Conservation (phyloP, 108 stramenopile genomes). For the Cyclotella sp. region DNA sequence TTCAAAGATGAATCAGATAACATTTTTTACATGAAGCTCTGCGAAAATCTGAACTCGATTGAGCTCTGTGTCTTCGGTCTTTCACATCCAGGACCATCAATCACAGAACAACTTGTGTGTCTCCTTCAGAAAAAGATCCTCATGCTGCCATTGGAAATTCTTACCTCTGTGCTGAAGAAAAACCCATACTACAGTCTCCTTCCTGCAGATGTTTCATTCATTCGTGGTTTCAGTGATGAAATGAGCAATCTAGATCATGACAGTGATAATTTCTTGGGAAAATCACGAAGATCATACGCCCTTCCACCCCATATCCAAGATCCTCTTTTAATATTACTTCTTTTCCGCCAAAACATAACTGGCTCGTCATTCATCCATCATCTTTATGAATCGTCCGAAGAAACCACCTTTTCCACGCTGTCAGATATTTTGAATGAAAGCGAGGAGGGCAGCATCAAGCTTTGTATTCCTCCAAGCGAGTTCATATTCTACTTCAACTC, state of each 20-base stretch:
- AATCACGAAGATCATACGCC: constrained; percentile 52
- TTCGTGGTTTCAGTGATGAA: constrained; percentile 55
- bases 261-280: not conserved
- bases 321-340: constrained; percentile 68
- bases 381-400: constrained; percentile 32
- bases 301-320: constrained; percentile 64
- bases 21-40: constrained; percentile 84
- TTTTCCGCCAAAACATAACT: constrained; percentile 61
- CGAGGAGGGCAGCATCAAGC: constrained; percentile 13
- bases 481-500: constrained; percentile 51
- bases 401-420: constrained; percentile 8
- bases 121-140: constrained; percentile 71
- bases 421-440: constrained; percentile 18
- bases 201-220: constrained; percentile 64
- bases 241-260: constrained; percentile 64
- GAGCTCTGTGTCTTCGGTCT: constrained; percentile 73
- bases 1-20: constrained; percentile 78
- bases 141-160: constrained; percentile 62
- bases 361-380: constrained; percentile 61
- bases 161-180: constrained; percentile 72
- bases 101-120: constrained; percentile 67
- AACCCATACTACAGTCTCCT: constrained; percentile 70
- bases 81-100: constrained; percentile 61
- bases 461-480: constrained; percentile 33
- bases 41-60: constrained; percentile 46